Evolutionary conservation across 805 yeast species (phyloP).

Genomic region (Starmerella bombi): DNA sequence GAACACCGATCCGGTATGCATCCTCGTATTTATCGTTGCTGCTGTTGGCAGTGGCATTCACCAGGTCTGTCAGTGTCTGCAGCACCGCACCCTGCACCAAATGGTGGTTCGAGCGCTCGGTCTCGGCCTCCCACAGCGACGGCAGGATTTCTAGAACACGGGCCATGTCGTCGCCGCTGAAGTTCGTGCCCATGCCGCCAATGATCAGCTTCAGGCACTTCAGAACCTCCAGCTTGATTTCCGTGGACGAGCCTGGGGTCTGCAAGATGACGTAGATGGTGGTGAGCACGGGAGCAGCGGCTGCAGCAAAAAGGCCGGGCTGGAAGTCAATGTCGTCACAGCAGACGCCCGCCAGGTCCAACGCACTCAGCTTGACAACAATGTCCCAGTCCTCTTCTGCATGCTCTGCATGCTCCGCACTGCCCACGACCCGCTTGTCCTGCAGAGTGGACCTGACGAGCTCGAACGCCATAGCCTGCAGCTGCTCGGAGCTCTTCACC

Average conservation of each 20-base stretch:
- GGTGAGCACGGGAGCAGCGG: conserved; percentile 38
- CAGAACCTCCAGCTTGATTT: conserved; percentile 61
- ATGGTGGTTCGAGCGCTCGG: conserved; percentile 25
- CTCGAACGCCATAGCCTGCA: conserved; percentile 42
- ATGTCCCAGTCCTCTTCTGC: conserved; percentile 38
- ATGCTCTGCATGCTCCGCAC: conserved; percentile 44
- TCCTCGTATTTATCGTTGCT: conserved; percentile 5
- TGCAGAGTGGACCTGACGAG: conserved; percentile 38
- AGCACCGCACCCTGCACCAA: conserved; percentile 29
- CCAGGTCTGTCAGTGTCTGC: conserved; percentile 27
- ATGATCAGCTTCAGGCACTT: conserved; percentile 50
- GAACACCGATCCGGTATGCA: conserved; percentile 17
- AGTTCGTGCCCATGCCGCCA: conserved; percentile 25
- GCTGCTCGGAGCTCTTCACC: conserved; percentile 45
- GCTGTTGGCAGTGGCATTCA: conserved; percentile 19
- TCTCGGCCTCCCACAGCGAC: conserved; percentile 54
- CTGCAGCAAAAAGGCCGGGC: conserved; percentile 54
- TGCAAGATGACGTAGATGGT: conserved; percentile 38
- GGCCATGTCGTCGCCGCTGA: conserved; percentile 16
- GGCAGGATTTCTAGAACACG: conserved; percentile 42
- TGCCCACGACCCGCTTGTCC: conserved; percentile 37
- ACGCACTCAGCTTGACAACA: conserved; percentile 68
- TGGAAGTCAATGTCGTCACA: conserved; percentile 82
- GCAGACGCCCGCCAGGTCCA: conserved; percentile 52
- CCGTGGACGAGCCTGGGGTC: conserved; percentile 43